phyloP scores from a whole-genome alignment of 1,284 basidiomycete genomes.

The Rhodotorula glutinis region DNA sequence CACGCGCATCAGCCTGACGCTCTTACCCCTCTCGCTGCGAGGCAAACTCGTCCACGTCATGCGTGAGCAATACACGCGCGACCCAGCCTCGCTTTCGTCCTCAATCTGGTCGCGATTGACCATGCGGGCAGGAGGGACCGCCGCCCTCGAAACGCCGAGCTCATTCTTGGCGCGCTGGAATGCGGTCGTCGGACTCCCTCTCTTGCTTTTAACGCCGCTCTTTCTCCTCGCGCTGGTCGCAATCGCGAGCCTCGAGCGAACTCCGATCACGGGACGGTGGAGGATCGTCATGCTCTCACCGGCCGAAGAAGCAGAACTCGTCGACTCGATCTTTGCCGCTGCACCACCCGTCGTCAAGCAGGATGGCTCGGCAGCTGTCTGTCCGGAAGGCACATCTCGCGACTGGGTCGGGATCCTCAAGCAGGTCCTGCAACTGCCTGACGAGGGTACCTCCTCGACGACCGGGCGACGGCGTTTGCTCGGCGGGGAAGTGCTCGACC shows the following conservation, averaged over 20 bases:
- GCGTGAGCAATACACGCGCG: slow-evolving; percentile 14
- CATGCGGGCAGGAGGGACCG: background rate
- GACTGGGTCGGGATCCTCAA: slow-evolving; percentile 43
- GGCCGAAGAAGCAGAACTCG: slow-evolving; percentile 39
- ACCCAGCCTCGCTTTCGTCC: slow-evolving; percentile 26
- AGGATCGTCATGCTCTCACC: slow-evolving; percentile 40
- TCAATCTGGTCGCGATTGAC: slow-evolving; percentile 8
- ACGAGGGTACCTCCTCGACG: slow-evolving; percentile 29
- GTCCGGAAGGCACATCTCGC: slow-evolving; percentile 20
- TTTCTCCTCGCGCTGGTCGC: slow-evolving; percentile 38
- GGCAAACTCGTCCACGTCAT: slow-evolving; percentile 24
- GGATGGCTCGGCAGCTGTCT: background rate
- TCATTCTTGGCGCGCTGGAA: slow-evolving; percentile 15
- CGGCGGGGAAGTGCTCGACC: slow-evolving; percentile 42
- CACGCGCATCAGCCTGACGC: slow-evolving; percentile 31
- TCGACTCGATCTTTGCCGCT: slow-evolving; percentile 19
- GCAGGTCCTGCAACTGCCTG: slow-evolving; percentile 35
- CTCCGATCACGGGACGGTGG: slow-evolving; percentile 42
- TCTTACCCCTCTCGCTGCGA: slow-evolving; percentile 35
- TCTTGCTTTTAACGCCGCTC: slow-evolving; percentile 30
- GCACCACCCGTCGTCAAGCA: background rate
- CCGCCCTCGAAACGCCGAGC: slow-evolving; percentile 5
- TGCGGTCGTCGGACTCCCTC: slow-evolving; percentile 22
- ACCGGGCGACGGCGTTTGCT: slow-evolving; percentile 34
- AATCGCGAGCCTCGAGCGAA: slow-evolving; percentile 37